phyloP scores from a whole-genome alignment of 2,329 filamentous ascomycete species.

The Verticillium dahliae region DNA sequence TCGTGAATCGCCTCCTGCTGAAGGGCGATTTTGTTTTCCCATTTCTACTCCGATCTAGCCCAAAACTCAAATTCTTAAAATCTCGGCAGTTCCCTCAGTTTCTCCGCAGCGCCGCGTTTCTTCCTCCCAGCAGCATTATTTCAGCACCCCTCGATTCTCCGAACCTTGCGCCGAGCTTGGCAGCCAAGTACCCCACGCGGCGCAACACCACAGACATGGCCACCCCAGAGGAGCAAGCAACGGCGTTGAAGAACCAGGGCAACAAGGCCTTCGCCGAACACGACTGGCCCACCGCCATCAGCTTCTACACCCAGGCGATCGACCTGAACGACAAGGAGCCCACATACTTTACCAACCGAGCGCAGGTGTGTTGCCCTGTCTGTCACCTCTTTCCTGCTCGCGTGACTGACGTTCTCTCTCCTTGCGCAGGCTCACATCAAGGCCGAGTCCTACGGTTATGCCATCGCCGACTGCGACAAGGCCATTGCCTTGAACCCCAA shows the following conservation, averaged over 20 bases:
- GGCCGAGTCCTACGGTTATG: conserved; percentile 89
- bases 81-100: not conserved
- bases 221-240: conserved; percentile 57
- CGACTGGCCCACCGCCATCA: conserved; percentile 77
- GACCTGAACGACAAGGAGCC: conserved; percentile 75
- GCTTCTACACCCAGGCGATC: conserved; percentile 84
- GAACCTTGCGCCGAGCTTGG: not conserved
- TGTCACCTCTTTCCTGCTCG: conserved; percentile 22
- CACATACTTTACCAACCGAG: conserved; percentile 89
- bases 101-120: not conserved
- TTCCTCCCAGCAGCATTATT: not conserved
- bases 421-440: conserved; percentile 76
- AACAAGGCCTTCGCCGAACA: conserved; percentile 88
- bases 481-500: conserved; percentile 83
- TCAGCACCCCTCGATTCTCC: not conserved
- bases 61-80: not conserved
- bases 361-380: conserved; percentile 60
- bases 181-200: not conserved
- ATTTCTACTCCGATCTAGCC: not conserved
- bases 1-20: not conserved
- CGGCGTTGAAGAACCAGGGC: conserved; percentile 83
- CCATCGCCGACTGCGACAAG: conserved; percentile 82
- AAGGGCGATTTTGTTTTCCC: not conserved
- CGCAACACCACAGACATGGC: conserved; percentile 25
- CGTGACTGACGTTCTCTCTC: conserved; percentile 35